Percentiles rank a stretch among this genome's conserved stretches.
Conservation (phyloP, 768 basidiomycete species). For the Mrakia gelida region DNA sequence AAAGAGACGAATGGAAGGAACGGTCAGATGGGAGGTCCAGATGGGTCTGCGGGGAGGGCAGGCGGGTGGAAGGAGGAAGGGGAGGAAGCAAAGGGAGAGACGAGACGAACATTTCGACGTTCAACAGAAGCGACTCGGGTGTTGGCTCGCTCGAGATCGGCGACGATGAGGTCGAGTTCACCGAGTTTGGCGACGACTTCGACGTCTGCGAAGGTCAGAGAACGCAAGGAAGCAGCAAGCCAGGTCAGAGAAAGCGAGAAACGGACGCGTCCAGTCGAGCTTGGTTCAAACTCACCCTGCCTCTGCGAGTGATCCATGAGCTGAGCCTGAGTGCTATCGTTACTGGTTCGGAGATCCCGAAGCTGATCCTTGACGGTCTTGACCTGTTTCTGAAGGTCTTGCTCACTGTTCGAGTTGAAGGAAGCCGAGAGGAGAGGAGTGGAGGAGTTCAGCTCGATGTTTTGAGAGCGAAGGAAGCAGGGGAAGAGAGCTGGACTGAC, state of each 20-base stretch:
- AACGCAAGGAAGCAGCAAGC: neutral
- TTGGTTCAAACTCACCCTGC: conserved; percentile 56
- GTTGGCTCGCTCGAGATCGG: conserved; percentile 92
- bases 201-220: conserved; percentile 57
- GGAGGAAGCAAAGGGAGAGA: neutral
- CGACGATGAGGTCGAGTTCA: conserved; percentile 90
- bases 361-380: conserved; percentile 82
- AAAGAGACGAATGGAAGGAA: neutral
- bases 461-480: neutral
- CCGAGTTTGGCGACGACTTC: conserved; percentile 84
- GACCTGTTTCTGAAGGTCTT: conserved; percentile 87
- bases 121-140: conserved; percentile 87
- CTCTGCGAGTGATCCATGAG: conserved; percentile 84
- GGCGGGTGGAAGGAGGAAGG: neutral
- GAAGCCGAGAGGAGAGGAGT: no score
- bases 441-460: no score
- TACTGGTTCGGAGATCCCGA: conserved; percentile 79
- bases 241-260: neutral
- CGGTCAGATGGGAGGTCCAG: neutral
- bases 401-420: conserved; percentile 57
- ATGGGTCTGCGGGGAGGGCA: neutral
- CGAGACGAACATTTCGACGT: conserved; percentile 71
- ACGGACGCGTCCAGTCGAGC: neutral
- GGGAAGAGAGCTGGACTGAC: conserved; percentile 49
- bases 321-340: conserved; percentile 88